Evolutionary conservation across 2,329 filamentous ascomycete genomes (phyloP), one percentile per base, ranked within the genome.

Genomic region (Nothophoma quercina): DNA sequence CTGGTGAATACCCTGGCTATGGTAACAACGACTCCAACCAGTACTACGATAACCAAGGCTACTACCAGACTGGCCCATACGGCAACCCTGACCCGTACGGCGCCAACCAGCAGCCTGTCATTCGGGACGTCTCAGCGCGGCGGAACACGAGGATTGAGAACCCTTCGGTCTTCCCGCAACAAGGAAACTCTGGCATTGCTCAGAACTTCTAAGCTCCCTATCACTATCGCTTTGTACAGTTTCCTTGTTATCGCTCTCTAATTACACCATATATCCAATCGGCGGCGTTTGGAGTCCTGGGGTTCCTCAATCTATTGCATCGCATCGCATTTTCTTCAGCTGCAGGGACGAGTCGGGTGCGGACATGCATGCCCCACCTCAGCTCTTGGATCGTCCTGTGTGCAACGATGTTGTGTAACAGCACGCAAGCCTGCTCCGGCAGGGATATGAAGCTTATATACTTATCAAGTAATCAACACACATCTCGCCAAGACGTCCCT

Each of bases 121-220:
- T 99, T 60, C 86, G 93, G 49, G 95, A 99, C 73, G 95, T 98
- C 60, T 88, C 89, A 59, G 95, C 95, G 22, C 83, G 95, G 63
- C 86, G 95, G 61, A 97, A 97, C 78, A 97, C 95, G 10, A 86
- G 93, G 57, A 98, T 99, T 68, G 93, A 98, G 78, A 96, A 89
- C 71, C 88, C 91, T 2, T 85, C 90, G 35, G 90, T 95, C 58
- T 96, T 90, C 68, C 93, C 93, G 9, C 91, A 96, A 70, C 92
- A 96, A 79, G 86, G 85, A 26, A 96, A 90, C 67, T 91, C 91
- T 30, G 95, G 95, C 53, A 97, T 99, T 67, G 90, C 95, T 25
- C 95, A 98, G 77, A 99, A 99, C 76, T 99, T 99, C 68, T 98
- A 85, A 55, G 52, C 40, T 25, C 44, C 38, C 33, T 26, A 45